phyloP scores from a whole-genome alignment of 176 grass and related monocot genomes.

The Oryza nivara region DNA sequence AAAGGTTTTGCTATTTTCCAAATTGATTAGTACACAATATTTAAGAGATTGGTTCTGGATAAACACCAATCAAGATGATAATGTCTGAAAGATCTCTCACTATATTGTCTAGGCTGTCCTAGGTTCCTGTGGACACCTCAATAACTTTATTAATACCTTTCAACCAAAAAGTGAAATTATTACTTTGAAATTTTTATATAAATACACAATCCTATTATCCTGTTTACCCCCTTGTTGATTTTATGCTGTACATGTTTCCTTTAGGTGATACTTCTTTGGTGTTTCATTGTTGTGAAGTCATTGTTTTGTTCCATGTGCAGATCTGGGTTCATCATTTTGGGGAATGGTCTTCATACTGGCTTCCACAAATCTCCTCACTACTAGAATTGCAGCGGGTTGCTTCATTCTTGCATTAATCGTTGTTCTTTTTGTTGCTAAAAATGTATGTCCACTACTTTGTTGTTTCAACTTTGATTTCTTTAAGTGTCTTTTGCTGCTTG shows the following conservation, averaged over 20 bases:
- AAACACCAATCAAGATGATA: not conserved
- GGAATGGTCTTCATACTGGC: constrained; percentile 98
- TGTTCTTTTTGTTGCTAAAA: constrained; percentile 92
- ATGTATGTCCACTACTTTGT: constrained; percentile 55
- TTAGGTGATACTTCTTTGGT: not conserved
- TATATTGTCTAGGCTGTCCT: not conserved
- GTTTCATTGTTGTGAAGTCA: constrained; percentile 11
- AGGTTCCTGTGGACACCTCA: not conserved
- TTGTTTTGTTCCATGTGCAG: constrained; percentile 50
- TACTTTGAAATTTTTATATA: not conserved
- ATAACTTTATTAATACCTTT: constrained; percentile 19
- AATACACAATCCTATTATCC: not conserved
- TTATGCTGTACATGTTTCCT: not conserved
- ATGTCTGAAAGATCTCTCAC: not conserved
- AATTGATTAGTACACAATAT: constrained; percentile 7
- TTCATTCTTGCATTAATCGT: constrained; percentile 90
- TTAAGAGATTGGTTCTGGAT: constrained; percentile 2
- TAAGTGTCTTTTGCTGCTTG: not conserved
- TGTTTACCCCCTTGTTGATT: constrained; percentile 26
- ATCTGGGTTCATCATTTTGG: constrained; percentile 99
- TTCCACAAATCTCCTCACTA: constrained; percentile 87
- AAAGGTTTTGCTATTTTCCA: not conserved
- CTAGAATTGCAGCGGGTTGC: constrained; percentile 86
- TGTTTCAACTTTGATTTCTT: constrained; percentile 18
- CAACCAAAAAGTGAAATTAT: constrained; percentile 8